A percentile compares a stretch with the other conserved stretches of the same genome.
Evolutionary conservation across 306 rosid species (phyloP).

Genomic region (Prunus dulcis): DNA sequence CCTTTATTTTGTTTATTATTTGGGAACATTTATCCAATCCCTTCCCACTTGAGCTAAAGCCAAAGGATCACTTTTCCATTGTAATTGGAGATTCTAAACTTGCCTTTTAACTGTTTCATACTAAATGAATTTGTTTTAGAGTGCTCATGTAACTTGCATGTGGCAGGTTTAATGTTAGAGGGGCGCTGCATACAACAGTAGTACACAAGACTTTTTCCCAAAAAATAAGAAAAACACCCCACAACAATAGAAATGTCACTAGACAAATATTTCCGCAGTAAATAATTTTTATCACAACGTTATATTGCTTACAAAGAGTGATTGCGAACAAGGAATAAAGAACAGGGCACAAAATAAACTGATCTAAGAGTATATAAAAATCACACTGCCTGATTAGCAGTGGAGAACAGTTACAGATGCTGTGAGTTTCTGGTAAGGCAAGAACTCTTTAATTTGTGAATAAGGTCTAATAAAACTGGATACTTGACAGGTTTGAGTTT

Average conservation of each 20-base stretch:
- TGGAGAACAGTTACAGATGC: neutral
- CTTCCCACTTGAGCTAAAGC: too few relatives aligned
- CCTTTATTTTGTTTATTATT: too few relatives aligned
- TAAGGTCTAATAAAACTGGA: neutral
- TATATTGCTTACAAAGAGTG: neutral
- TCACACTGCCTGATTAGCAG: neutral
- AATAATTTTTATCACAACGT: neutral
- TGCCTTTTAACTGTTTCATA: too few relatives aligned
- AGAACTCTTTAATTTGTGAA: neutral
- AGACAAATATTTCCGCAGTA: neutral
- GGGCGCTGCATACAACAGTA: neutral
- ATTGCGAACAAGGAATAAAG: neutral
- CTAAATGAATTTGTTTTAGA: too few relatives aligned
- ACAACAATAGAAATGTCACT: neutral
- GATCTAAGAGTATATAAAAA: neutral
- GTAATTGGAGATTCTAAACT: too few relatives aligned
- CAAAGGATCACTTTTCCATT: too few relatives aligned
- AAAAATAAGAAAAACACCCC: neutral
- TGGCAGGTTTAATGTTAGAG: too few relatives aligned
- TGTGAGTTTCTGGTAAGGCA: neutral
- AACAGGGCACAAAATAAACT: neutral
- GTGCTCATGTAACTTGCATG: too few relatives aligned
- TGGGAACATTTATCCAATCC: too few relatives aligned
- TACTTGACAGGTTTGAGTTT: neutral
- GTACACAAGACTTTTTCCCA: neutral